Evolutionary conservation across 768 basidiomycete species (phyloP).

Genomic region (Amanita jacksonii): DNA sequence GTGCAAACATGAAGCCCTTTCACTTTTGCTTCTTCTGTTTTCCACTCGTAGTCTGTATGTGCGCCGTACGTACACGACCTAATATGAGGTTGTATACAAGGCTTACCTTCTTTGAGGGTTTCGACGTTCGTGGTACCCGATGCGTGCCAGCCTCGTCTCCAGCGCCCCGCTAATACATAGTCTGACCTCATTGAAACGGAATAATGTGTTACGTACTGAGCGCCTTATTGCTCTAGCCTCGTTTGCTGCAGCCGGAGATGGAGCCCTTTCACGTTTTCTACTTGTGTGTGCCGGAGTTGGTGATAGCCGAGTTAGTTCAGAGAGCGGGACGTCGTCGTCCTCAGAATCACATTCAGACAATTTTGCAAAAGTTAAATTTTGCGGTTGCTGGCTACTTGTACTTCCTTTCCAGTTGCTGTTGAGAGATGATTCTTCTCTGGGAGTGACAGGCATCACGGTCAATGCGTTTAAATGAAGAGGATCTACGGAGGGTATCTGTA

Average conservation of each 20-base stretch:
- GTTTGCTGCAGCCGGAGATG: constrained; percentile 8
- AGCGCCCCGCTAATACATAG: constrained; percentile 1
- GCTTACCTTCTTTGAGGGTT: constrained; percentile 2
- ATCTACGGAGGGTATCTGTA: constrained; percentile 5
- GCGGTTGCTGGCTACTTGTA: not conserved
- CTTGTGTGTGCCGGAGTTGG: constrained; percentile 3
- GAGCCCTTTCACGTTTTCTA: constrained; percentile 13
- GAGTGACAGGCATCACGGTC: not conserved
- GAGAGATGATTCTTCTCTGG: not conserved
- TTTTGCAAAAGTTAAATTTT: constrained; percentile 8
- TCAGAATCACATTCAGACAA: constrained; percentile 15
- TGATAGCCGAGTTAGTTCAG: constrained; percentile 14
- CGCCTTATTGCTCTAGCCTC: constrained; percentile 4
- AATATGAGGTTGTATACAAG: too few species aligned
- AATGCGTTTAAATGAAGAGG: not conserved
- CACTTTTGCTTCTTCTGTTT: constrained; percentile 6
- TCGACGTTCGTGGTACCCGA: not conserved
- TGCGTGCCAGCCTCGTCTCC: not conserved
- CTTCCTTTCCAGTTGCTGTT: constrained; percentile 1
- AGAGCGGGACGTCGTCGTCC: constrained; percentile 17
- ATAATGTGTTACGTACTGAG: not conserved
- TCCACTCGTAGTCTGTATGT: not conserved
- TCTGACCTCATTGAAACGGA: not conserved
- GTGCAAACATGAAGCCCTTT: too few species aligned
- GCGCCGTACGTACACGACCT: too few species aligned